Evolutionary conservation across 345 rosid genomes (phyloP), one percentile per base, ranked within the genome.

Genomic region (Boechera stricta): DNA sequence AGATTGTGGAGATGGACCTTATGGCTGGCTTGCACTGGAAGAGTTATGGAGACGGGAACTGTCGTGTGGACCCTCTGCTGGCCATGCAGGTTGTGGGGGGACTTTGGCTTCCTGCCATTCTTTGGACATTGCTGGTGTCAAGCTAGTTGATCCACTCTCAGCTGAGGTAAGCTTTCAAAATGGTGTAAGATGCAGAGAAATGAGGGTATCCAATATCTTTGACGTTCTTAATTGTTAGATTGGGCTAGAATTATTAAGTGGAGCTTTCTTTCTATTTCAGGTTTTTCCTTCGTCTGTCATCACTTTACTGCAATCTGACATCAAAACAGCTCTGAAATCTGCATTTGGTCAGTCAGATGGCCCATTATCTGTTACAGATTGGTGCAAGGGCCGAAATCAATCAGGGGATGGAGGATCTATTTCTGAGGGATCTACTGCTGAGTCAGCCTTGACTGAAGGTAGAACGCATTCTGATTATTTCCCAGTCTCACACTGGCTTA

Each of bases 61-160:
- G 75, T 88, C 91, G 60, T 95, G 99, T 84, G 99, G 98, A 48
- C 99, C 99, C 51, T 86, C 93, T 74, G 84, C 87, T 90, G 87
- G 88, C 71, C 99, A 95, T 87, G 98, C 98, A 32, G 98, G 99
- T 66, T 95, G 99, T 82, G 99, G 99, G 38, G 99, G 99, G 66
- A 84, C 89, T 78, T 78, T 95, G 86, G 91, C 99, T 76, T 91
- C 98, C 66, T 88, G 97, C 56, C 99, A 95, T 86, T 91, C 90
- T 61, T 75, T 95, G 79, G 99, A 95, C 79, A 82, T 91, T 82
- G 94, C 99, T 82, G 98, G 99, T 36, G 74, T 87, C 73, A 96
- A 93, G 85, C 80, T 95, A 74, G 93, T 87, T 58, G 99, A 95
- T 85, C 99, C 99, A 66, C 96, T 95, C 80, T 88, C 93, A 71